phyloP scores from a whole-genome alignment of 352 stramenopile genomes.

The Pythium scleroteichum region DNA sequence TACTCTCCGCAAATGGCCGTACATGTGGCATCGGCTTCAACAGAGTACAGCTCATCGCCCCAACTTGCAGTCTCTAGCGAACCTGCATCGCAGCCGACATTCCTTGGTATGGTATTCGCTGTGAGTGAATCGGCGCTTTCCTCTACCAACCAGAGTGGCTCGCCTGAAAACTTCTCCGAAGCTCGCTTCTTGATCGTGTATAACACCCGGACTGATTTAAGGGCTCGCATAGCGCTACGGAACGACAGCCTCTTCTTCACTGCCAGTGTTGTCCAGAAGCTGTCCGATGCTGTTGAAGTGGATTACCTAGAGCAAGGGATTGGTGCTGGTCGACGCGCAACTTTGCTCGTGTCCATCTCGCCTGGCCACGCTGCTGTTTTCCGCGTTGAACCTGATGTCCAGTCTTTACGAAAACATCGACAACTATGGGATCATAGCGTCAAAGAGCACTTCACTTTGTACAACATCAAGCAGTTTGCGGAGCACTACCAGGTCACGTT shows the following conservation, averaged over 20 bases:
- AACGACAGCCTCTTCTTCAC: slow-evolving; percentile 90
- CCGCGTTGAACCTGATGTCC: slow-evolving; percentile 66
- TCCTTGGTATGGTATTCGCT: slow-evolving; percentile 77
- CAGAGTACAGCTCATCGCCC: slow-evolving; percentile 34
- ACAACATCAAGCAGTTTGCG: slow-evolving; percentile 90
- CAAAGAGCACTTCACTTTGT: slow-evolving; percentile 87
- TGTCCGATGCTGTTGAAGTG: slow-evolving; percentile 43
- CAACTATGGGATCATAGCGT: slow-evolving; percentile 87
- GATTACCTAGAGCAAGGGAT: slow-evolving; percentile 72
- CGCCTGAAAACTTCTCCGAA: slow-evolving; percentile 8
- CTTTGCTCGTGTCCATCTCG: slow-evolving; percentile 69
- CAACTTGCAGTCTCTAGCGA: slow-evolving; percentile 22
- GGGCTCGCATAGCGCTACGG: slow-evolving; percentile 68
- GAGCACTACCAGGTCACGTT: slow-evolving; percentile 87
- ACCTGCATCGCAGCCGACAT: slow-evolving; percentile 59
- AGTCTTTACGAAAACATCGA: slow-evolving; percentile 70
- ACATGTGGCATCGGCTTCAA: slow-evolving; percentile 51
- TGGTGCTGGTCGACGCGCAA: slow-evolving; percentile 62
- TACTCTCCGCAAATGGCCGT: slow-evolving; percentile 79
- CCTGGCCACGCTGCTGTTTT: slow-evolving; percentile 60
- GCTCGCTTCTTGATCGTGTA: slow-evolving; percentile 79
- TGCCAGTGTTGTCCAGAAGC: slow-evolving; percentile 54
- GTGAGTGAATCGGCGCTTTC: slow-evolving; percentile 71
- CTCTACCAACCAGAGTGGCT: slow-evolving; percentile 32
- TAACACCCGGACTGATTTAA: slow-evolving; percentile 67